Conservation (phyloP, 306 rosid genomes). For the Cucurbita argyrosperma region DNA sequence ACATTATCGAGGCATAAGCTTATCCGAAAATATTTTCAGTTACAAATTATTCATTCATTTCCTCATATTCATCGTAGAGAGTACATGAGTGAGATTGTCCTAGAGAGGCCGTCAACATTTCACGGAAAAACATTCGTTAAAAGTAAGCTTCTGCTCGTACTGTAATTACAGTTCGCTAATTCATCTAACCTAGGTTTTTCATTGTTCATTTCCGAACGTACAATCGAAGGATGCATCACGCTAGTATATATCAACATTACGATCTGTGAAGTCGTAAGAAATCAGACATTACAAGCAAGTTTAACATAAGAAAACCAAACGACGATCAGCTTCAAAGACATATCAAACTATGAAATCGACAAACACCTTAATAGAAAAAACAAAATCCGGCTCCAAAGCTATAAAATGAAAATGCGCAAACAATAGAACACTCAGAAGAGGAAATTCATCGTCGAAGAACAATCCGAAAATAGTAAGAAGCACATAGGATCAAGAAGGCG, state of each 20-base stretch:
- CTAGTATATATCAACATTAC: not conserved
- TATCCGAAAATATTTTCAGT: no score
- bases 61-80: not conserved
- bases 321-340: not conserved
- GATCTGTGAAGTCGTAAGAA: not conserved
- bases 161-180: not conserved
- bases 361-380: not conserved
- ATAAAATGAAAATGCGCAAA: not conserved
- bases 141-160: no score
- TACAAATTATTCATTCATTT: not conserved
- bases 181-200: not conserved
- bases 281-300: not conserved
- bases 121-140: no score
- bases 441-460: not conserved
- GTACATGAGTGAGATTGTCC: not conserved
- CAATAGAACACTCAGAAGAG: not conserved
- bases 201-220: not conserved
- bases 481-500: not conserved
- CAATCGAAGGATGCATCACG: not conserved
- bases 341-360: not conserved
- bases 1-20: no score
- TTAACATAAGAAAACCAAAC: not conserved
- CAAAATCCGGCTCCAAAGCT: not conserved
- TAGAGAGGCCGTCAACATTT: not conserved
- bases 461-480: not conserved